Evolutionary conservation across 345 rosid species (phyloP), one percentile per base, ranked within the genome.

Genomic region (Leavenworthia alabamica): DNA sequence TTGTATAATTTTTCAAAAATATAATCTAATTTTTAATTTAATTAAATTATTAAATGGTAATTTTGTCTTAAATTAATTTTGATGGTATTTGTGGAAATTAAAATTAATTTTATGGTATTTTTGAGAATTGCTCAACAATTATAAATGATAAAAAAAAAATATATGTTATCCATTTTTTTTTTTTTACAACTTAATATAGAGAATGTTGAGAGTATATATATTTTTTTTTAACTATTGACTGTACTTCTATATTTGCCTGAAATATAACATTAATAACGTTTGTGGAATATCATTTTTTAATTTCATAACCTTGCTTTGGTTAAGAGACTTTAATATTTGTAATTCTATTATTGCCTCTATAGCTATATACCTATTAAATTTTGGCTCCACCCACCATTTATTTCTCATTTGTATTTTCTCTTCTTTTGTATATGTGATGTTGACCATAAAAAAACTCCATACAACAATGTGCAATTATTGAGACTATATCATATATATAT

Each of bases 401-500:
- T 31, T 42, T 42, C 13, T 7, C 35, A 47, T 56, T 56, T 71
- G 60, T 71, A 42, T 49, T 63, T 56, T 50, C 51, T 60, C 23
- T 10, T 61, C 13, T 59, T 64, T 64, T 45, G 27, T 44, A 32
- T 32, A 9, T 60, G 42, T 12, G 22, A 16, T 47, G 17, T 26
- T 69, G 49, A 52, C 62, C 62, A 31, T 33, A 2, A 13, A 13
- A 26, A 20, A 22, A 20, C 22, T 20, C 22, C 22, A 20, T 20
- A 20, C 22, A 4, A 62, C 51, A 54, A 8, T 28, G 28, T 47
- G 15, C 63, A 46, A 32, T 70, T 70, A 70, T 71, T 63, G 69
- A 29, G 24, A 71, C 23, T 40, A 10, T 20, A 10, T 3, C 20
- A 45, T 35, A 16, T 2, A 39, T 33, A 7, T 43, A 29, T 61